phyloP scores from a whole-genome alignment of 345 rosid genomes.

The Hibiscus syriacus region DNA sequence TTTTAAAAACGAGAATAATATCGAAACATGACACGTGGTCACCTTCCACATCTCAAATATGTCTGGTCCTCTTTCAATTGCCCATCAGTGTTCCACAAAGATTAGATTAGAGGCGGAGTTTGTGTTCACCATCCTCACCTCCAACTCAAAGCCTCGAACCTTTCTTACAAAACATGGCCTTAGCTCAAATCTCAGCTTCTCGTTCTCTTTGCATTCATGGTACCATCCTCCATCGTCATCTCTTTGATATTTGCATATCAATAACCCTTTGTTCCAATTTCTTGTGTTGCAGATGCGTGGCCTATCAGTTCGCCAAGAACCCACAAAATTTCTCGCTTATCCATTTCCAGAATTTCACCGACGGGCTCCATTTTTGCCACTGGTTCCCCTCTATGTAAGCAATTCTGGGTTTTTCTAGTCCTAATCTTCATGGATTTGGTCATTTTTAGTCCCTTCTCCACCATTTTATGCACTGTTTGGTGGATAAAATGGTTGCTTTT shows the following conservation, averaged over 20 bases:
- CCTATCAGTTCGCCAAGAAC: conserved; percentile 19
- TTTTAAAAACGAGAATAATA: not conserved
- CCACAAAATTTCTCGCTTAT: conserved; percentile 20
- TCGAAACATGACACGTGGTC: conserved; percentile 23
- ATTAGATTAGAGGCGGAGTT: conserved; percentile 12
- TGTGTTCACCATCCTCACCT: too few species aligned
- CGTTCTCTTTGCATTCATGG: conserved; percentile 39
- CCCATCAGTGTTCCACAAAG: not conserved
- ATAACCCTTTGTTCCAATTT: not conserved
- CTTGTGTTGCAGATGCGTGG: conserved; percentile 31
- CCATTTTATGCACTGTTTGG: not conserved
- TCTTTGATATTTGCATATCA: not conserved
- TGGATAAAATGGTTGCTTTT: conserved; percentile 9
- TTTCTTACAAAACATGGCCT: conserved; percentile 48
- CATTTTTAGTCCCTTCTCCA: not conserved
- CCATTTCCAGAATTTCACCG: conserved; percentile 24
- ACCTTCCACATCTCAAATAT: conserved; percentile 6
- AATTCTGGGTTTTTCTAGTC: not conserved
- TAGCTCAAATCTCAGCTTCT: conserved; percentile 51
- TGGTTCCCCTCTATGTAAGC: conserved; percentile 57
- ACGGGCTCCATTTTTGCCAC: conserved; percentile 41
- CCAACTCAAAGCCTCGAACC: not conserved
- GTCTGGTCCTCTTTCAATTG: not conserved
- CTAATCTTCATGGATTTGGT: not conserved
- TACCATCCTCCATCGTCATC: conserved; percentile 12